These are phyloP conservation scores for Populus deltoides DNA, from an alignment of 345 rosid genomes.

Conservation along the genomic window DNA sequence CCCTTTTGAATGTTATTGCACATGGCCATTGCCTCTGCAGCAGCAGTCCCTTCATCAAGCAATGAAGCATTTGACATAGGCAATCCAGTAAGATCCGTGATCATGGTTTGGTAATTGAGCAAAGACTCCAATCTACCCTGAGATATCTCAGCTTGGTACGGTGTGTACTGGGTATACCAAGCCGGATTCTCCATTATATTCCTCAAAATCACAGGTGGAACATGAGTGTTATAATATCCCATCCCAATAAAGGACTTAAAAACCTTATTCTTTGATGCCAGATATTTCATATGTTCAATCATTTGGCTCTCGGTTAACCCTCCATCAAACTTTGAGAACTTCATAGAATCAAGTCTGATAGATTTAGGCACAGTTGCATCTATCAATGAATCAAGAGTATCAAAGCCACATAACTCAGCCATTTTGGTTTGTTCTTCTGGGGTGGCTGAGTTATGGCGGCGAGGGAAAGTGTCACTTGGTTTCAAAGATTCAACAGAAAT, in stretches of 20 bases:
- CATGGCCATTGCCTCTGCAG: conserved; percentile 99
- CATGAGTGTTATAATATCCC: conserved; percentile 89
- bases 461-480: conserved; percentile 77
- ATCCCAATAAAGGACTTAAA: conserved; percentile 86
- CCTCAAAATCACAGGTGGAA: conserved; percentile 90
- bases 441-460: conserved; percentile 92
- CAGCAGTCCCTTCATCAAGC: conserved; percentile 96
- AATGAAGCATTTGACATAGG: conserved; percentile 96
- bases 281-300: conserved; percentile 65
- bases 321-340: conserved; percentile 75
- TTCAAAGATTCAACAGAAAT: conserved; percentile 75
- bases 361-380: conserved; percentile 97
- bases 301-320: conserved; percentile 90
- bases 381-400: conserved; percentile 58
- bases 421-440: conserved; percentile 80
- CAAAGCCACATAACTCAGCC: conserved; percentile 72
- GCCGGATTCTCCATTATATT: conserved; percentile 96
- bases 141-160: conserved; percentile 96
- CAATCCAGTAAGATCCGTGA: conserved; percentile 84
- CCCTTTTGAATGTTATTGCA: conserved; percentile 86
- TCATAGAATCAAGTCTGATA: conserved; percentile 82
- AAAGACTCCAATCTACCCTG: conserved; percentile 89
- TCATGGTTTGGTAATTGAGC: conserved; percentile 85
- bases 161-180: conserved; percentile 98
- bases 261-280: conserved; percentile 81